Conservation (phyloP, 371 early-diverging fungal genomes). For the Mucor indicus region DNA sequence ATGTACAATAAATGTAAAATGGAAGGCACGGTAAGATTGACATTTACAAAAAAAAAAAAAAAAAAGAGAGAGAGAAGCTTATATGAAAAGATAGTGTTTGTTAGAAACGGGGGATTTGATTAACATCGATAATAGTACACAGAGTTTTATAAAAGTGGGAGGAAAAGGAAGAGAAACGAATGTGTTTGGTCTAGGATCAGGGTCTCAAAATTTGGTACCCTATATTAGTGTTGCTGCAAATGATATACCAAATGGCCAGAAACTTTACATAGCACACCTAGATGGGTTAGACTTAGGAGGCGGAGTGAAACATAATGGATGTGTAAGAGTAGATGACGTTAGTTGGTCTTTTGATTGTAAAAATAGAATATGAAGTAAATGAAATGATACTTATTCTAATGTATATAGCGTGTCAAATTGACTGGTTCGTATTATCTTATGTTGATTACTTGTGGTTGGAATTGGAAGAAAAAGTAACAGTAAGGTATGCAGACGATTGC, state of each 20-base stretch:
- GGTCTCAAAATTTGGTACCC: slow-evolving; percentile 26
- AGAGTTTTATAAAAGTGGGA: slow-evolving; percentile 22
- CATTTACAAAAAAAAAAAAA: too few relatives aligned
- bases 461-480: slow-evolving; percentile 4
- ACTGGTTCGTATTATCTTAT: slow-evolving; percentile 35
- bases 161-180: slow-evolving; percentile 10
- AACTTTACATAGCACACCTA: slow-evolving; percentile 24
- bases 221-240: slow-evolving; percentile 36
- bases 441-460: slow-evolving; percentile 24
- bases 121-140: slow-evolving; percentile 14
- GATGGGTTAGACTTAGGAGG: slow-evolving; percentile 23
- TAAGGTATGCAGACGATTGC: slow-evolving; percentile 13
- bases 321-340: slow-evolving; percentile 41
- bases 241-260: slow-evolving; percentile 28
- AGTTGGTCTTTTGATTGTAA: slow-evolving; percentile 33
- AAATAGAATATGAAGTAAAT: too few relatives aligned
- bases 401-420: slow-evolving; percentile 36
- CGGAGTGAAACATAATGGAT: slow-evolving; percentile 33
- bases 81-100: slow-evolving; percentile 15
- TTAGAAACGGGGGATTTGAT: slow-evolving; percentile 29
- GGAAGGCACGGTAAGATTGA: slow-evolving; percentile 33
- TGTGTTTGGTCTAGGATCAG: slow-evolving; percentile 35
- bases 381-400: too few relatives aligned
- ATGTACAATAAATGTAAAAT: slow-evolving; percentile 27
- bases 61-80: neutral